Conservation (phyloP, 164 flowering plant genomes). For the Magnolia officinalis region DNA sequence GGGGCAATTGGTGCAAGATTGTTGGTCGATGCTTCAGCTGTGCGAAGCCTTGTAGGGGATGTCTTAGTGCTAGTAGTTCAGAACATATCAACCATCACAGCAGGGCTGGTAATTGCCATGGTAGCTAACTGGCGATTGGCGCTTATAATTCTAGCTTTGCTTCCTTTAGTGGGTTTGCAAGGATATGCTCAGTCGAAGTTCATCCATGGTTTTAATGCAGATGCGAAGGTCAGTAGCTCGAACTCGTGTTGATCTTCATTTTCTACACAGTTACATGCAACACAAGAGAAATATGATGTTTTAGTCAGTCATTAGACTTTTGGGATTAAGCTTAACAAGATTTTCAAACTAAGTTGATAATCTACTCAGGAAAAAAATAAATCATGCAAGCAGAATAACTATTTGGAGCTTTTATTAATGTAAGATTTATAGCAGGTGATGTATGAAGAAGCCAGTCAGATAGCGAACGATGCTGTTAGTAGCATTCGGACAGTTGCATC, state of each 20-base stretch:
- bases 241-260: conserved; percentile 40
- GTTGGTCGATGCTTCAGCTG: conserved; percentile 24
- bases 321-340: conserved; percentile 43
- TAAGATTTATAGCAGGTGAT: conserved; percentile 9
- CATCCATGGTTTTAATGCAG: conserved; percentile 34
- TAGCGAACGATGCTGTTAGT: conserved; percentile 13
- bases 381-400: conserved; percentile 10
- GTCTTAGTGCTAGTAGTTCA: conserved; percentile 35
- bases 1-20: conserved; percentile 49
- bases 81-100: conserved; percentile 32
- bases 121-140: conserved; percentile 43
- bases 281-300: no score
- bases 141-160: conserved; percentile 22
- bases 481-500: conserved; percentile 22
- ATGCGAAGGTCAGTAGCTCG: conserved; percentile 45
- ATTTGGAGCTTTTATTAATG: not conserved
- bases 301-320: conserved; percentile 40
- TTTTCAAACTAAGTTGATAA: not conserved
- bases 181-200: conserved; percentile 32
- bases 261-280: not conserved
- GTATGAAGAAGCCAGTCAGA: conserved; percentile 21
- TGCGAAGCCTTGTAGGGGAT: conserved; percentile 42
- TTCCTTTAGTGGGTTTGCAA: conserved; percentile 36
- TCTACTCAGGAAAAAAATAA: not conserved
- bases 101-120: conserved; percentile 39